phyloP scores from a whole-genome alignment of 2,329 filamentous ascomycete species.

The Colletotrichum karsti region DNA sequence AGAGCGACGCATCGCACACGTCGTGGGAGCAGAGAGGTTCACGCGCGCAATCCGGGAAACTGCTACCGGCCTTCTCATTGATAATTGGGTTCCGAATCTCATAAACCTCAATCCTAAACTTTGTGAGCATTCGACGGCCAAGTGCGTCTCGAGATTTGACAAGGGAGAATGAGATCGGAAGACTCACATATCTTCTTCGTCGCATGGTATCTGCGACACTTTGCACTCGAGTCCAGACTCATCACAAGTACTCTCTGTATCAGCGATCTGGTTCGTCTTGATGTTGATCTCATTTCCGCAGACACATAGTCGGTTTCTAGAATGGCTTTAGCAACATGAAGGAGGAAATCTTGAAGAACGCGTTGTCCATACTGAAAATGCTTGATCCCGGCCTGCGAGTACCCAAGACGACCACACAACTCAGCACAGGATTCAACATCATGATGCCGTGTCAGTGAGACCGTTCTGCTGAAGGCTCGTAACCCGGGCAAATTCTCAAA shows the following conservation, averaged over 20 bases:
- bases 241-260: background rate
- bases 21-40: conserved; percentile 37
- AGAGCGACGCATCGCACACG: conserved; percentile 57
- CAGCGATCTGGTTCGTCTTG: background rate
- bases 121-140: background rate
- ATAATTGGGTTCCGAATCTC: background rate
- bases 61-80: background rate
- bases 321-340: background rate
- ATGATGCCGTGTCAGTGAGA: background rate
- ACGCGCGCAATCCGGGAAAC: conserved; percentile 36
- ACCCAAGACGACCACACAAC: background rate
- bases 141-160: no score
- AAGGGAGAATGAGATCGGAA: no score
- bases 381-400: background rate
- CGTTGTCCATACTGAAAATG: background rate
- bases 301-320: background rate
- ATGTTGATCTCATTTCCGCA: background rate
- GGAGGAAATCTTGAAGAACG: background rate
- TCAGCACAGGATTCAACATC: background rate
- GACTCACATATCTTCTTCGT: background rate
- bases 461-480: background rate
- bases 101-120: background rate
- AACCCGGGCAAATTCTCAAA: background rate
- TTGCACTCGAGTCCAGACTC: background rate
- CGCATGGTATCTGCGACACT: background rate